Evolutionary conservation across 495 filamentous ascomycete species (phyloP), one percentile per base, ranked within the genome.

Genomic region (Staphylotrichum tortipilum): DNA sequence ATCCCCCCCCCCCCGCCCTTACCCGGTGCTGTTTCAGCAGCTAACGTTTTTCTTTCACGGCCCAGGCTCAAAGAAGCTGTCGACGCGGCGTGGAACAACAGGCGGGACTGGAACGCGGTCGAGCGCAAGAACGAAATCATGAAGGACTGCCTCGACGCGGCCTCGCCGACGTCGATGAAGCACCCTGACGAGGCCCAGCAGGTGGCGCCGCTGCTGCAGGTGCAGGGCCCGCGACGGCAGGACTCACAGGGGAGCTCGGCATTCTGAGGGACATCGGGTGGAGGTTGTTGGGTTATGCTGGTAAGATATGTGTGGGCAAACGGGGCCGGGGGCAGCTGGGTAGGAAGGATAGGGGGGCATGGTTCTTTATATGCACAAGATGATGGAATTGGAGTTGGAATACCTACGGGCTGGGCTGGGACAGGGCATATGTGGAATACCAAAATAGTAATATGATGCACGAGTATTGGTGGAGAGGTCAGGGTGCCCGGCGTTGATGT

Each of bases 91-190:
- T 61, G 63, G 30, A 37, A 46, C 1, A 55, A 54, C 7, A 54
- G 69, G 3, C 47, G 47, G 15, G 29, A 49, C 0, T 81, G 77
- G 77, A 50, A 61, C n/a, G 63, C 75, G n/a, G 77, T 78, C 10
- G 64, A 34, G 19, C 59, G 70, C 29, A 73, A 74, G 62, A 65
- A 76, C 51, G 67, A 57, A 24, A 75, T 75, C 30, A 73, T 77
- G 72, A 64, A 59, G 49, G 51, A 43, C n/a, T 56, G 57, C 1
- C 33, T 38, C 30, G 57, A 57, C 67, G 31, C 15, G 15, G 35
- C 17, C 11, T 47, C 44, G 35, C 36, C 35, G 41, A 44, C 37
- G 24, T 30, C 23, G 26, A 7, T 46, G 33, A 43, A 19, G 34
- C 26, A 50, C 11, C 31, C 41, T 18, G 45, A 50, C 30, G 37